Evolutionary conservation across 345 rosid genomes (phyloP).

Genomic region (Ceriops decandra): DNA sequence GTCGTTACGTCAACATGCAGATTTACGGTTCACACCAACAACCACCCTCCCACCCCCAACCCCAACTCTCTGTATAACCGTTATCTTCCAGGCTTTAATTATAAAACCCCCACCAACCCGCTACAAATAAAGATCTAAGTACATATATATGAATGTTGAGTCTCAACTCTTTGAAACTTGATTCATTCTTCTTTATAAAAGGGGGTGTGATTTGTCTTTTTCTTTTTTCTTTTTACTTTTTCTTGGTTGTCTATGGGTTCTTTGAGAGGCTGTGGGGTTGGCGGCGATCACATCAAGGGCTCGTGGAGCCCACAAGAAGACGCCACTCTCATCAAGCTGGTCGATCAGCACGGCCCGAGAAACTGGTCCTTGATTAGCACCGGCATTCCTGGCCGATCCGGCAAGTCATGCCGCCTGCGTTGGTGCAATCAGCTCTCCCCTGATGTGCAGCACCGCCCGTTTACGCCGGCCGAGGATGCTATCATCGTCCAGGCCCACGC

Average conservation of each 20-base stretch:
- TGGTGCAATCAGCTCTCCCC: constrained; percentile 81
- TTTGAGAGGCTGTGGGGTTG: constrained; percentile 20
- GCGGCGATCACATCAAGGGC: constrained; percentile 44
- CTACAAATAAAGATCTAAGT: neutral
- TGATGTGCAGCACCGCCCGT: constrained; percentile 58
- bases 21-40: constrained; percentile 54
- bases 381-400: constrained; percentile 56
- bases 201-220: no score
- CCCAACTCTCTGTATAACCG: constrained; percentile 20
- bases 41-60: constrained; percentile 12
- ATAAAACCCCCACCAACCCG: neutral
- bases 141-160: neutral
- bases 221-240: neutral
- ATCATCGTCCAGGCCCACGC: constrained; percentile 45
- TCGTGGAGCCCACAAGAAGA: constrained; percentile 68
- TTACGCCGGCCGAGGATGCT: constrained; percentile 53
- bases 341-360: constrained; percentile 55
- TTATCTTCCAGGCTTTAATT: constrained; percentile 13
- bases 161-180: neutral
- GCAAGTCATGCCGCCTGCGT: constrained; percentile 62
- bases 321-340: constrained; percentile 41
- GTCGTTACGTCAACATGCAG: constrained; percentile 38
- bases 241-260: neutral
- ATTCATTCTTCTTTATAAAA: no score
- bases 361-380: constrained; percentile 67